Conservation (phyloP, 805 yeast genomes). For the Metschnikowia proteae region DNA sequence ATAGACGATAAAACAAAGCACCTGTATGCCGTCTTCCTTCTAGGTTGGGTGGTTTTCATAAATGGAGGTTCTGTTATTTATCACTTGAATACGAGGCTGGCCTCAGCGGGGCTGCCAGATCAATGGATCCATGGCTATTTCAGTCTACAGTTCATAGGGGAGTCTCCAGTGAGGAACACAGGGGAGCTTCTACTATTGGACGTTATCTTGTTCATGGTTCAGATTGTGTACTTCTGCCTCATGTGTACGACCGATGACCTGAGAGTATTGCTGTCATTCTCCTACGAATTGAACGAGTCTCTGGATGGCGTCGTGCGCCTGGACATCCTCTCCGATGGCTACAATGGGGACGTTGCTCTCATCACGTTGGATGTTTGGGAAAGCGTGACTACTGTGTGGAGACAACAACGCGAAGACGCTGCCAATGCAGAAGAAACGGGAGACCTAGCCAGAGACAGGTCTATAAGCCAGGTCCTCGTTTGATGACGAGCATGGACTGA, state of each 20-base stretch:
- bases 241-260: conserved; percentile 33
- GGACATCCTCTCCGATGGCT: conserved; percentile 33
- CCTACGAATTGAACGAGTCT: conserved; percentile 6
- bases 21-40: conserved; percentile 14
- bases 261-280: conserved; percentile 20
- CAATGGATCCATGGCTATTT: conserved; percentile 31
- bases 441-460: background rate
- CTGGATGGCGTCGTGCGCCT: conserved; percentile 14
- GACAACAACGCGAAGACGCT: background rate
- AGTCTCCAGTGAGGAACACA: conserved; percentile 26
- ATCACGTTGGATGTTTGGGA: conserved; percentile 25
- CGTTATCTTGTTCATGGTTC: conserved; percentile 23
- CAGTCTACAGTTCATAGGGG: conserved; percentile 39
- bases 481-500: background rate
- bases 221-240: conserved; percentile 30
- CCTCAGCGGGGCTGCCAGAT: conserved; percentile 15
- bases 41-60: conserved; percentile 22
- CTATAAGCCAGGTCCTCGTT: background rate
- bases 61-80: conserved; percentile 23
- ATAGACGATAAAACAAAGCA: background rate
- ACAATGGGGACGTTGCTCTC: conserved; percentile 35
- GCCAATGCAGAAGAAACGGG: background rate
- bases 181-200: conserved; percentile 29
- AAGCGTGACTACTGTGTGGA: conserved; percentile 11
- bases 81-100: conserved; percentile 28